Evolutionary conservation across 73 alveolate species (phyloP).

Genomic region (Paramecium tetraurelia): DNA sequence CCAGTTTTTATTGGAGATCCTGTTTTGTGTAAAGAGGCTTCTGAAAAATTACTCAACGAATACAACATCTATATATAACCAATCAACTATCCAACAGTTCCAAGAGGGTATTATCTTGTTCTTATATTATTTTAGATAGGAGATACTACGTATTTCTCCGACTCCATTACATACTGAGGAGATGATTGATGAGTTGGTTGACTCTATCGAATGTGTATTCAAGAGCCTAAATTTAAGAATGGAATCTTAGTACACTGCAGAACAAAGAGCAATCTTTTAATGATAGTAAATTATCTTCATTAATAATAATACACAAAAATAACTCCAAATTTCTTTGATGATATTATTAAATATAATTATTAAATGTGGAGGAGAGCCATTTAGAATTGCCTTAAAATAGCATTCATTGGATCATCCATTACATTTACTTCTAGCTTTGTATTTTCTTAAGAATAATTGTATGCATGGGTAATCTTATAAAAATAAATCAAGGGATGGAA

Average conservation of each 20-base stretch:
- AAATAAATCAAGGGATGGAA: slow-evolving; percentile 37
- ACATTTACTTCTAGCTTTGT: not conserved
- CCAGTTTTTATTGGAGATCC: slow-evolving; percentile 83
- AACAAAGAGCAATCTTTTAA: not conserved
- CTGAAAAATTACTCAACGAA: slow-evolving; percentile 67
- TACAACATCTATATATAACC: slow-evolving; percentile 78
- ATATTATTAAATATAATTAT: not conserved
- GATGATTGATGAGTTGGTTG: slow-evolving; percentile 54
- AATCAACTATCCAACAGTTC: slow-evolving; percentile 84
- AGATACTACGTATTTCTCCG: slow-evolving; percentile 65
- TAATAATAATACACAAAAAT: not conserved
- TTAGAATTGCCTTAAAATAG: not conserved
- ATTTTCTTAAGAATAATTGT: slow-evolving; percentile 1
- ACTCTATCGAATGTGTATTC: slow-evolving; percentile 50
- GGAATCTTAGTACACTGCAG: not conserved
- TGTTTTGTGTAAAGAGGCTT: slow-evolving; percentile 59
- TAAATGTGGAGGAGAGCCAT: slow-evolving; percentile 19
- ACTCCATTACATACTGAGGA: slow-evolving; percentile 66
- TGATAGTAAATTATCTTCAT: not conserved
- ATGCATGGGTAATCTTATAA: slow-evolving; percentile 23
- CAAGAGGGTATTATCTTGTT: slow-evolving; percentile 56
- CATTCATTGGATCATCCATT: not conserved
- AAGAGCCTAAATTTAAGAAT: slow-evolving; percentile 24
- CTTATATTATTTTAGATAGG: slow-evolving; percentile 22
- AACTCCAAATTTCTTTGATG: not conserved